A percentile compares a stretch with the other conserved stretches of the same genome.
Conservation (phyloP, 257 asterid species). For the Solanum sparsipilum region DNA sequence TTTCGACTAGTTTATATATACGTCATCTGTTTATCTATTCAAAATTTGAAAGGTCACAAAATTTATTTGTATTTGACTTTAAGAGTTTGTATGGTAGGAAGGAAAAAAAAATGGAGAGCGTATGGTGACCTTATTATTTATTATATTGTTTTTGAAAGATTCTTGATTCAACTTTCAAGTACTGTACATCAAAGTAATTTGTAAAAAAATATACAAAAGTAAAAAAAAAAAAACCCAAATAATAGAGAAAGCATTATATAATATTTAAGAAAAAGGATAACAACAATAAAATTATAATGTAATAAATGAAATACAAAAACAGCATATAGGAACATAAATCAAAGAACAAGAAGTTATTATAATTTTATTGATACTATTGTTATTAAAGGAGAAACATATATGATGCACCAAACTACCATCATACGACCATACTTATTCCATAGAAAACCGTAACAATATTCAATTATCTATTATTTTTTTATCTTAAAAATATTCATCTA, state of each 20-base stretch:
- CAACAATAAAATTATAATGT: neutral
- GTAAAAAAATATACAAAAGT: neutral
- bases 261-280: neutral
- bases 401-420: neutral
- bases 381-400: neutral
- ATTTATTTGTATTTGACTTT: neutral
- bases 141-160: neutral
- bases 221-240: neutral
- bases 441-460: neutral
- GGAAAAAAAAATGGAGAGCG: no score
- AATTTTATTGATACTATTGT: neutral
- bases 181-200: neutral
- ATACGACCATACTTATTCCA: neutral
- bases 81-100: neutral
- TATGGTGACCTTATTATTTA: no score
- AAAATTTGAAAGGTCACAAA: neutral
- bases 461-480: neutral
- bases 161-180: accelerated
- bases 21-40: neutral
- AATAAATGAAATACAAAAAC: neutral
- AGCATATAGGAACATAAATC: neutral
- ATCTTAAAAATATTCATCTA: no score
- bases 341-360: neutral
- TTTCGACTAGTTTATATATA: neutral
- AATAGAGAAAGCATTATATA: neutral